Conservation (phyloP, 352 stramenopile genomes). For the Phytophthora hibernalis region DNA sequence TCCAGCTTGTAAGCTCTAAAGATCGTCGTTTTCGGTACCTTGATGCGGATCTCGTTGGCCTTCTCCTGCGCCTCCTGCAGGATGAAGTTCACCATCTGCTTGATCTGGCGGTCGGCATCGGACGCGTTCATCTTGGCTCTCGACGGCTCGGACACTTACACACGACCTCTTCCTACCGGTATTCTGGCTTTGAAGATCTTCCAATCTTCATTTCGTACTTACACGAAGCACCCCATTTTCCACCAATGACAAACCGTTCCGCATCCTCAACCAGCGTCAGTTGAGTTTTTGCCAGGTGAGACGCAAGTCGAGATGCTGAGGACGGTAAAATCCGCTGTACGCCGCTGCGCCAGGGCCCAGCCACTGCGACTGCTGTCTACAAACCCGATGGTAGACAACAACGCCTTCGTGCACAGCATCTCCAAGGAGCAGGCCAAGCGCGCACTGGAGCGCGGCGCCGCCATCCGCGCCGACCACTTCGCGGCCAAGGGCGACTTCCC, state of each 20-base stretch:
- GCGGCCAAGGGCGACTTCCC: constrained; percentile 52
- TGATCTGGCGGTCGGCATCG: constrained; percentile 92
- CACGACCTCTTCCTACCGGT: constrained; percentile 6
- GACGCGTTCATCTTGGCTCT: constrained; percentile 75
- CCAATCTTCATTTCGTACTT: constrained; percentile 20
- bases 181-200: constrained; percentile 28
- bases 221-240: constrained; percentile 3
- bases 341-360: background rate
- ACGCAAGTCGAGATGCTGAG: background rate
- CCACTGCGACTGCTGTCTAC: constrained; percentile 41
- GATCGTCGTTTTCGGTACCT: constrained; percentile 59
- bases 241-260: constrained; percentile 5
- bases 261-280: background rate
- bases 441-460: constrained; percentile 53
- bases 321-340: background rate
- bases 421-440: constrained; percentile 57
- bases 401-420: constrained; percentile 61
- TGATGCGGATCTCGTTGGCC: constrained; percentile 98
- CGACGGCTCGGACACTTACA: background rate
- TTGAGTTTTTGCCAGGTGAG: background rate
- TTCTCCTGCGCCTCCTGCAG: constrained; percentile 99
- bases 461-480: constrained; percentile 71
- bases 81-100: constrained; percentile 99
- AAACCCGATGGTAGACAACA: constrained; percentile 49
- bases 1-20: background rate